Percentiles rank a stretch among this genome's conserved stretches.
phyloP scores from a whole-genome alignment of 768 basidiomycete genomes.

The Auriculariales sp. region DNA sequence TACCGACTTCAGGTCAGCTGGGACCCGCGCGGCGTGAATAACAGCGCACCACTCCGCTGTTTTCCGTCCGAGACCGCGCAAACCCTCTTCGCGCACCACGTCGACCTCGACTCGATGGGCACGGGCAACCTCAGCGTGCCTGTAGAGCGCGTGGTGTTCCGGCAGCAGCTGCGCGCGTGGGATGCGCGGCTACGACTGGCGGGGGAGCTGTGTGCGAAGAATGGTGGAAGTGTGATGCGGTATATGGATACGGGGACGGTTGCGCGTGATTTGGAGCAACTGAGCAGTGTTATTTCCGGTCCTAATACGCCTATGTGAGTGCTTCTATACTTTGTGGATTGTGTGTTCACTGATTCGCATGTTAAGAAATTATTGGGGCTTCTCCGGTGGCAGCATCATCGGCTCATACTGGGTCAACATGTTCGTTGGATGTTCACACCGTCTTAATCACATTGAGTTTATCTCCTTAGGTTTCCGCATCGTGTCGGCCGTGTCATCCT shows the following conservation, averaged over 20 bases:
- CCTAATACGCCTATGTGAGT: not conserved
- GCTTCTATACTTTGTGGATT: not conserved
- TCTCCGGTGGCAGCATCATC: not conserved
- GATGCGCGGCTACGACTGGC: not conserved
- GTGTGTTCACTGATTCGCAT: not conserved
- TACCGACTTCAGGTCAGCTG: too few species aligned
- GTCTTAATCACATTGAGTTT: not conserved
- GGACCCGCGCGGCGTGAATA: constrained; percentile 1
- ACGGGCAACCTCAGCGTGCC: not conserved
- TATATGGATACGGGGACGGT: not conserved
- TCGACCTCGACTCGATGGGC: not conserved
- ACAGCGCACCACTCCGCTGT: not conserved
- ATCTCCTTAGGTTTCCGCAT: not conserved
- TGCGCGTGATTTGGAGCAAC: not conserved
- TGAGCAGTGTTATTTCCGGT: not conserved
- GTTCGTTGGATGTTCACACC: not conserved
- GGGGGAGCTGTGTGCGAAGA: not conserved
- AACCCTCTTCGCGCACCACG: not conserved
- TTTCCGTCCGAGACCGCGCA: not conserved
- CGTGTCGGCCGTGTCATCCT: not conserved
- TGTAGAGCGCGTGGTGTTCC: not conserved
- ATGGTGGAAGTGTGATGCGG: not conserved
- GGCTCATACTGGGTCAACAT: not conserved
- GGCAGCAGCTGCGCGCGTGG: not conserved
- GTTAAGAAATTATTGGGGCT: not conserved